Conservation (phyloP, 1,284 basidiomycete species). For the Irpex lacteus region DNA sequence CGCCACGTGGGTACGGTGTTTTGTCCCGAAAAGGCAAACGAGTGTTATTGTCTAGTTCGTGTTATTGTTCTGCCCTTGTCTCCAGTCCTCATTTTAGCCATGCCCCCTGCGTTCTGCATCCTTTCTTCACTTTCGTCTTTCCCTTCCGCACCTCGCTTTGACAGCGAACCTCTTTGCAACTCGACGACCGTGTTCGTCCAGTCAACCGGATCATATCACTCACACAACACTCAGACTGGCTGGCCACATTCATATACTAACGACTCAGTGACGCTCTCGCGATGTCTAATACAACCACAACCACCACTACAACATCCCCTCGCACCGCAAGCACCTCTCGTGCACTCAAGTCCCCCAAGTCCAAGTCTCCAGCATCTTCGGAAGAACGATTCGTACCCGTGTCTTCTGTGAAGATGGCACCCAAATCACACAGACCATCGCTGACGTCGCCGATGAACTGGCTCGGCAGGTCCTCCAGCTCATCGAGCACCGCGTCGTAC, state of each 20-base stretch:
- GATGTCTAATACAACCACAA: neutral
- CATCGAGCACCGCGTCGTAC: conserved; percentile 23
- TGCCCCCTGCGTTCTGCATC: conserved; percentile 9
- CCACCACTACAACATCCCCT: neutral
- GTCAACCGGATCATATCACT: too few species aligned
- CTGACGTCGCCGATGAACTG: conserved; percentile 32
- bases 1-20: conserved; percentile 6
- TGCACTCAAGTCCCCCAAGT: conserved; percentile 1
- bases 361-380: conserved; percentile 18
- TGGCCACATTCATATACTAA: conserved; percentile 15
- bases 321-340: conserved; percentile 5
- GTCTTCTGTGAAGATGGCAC: conserved; percentile 3
- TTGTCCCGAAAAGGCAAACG: conserved; percentile 21
- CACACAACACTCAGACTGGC: neutral
- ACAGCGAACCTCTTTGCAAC: conserved; percentile 9
- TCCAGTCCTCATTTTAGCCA: conserved; percentile 13
- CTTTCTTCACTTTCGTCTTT: conserved; percentile 8
- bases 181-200: conserved; percentile 2
- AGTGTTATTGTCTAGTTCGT: conserved; percentile 16
- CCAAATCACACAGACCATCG: conserved; percentile 30
- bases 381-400: conserved; percentile 9
- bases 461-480: conserved; percentile 32
- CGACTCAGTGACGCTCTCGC: neutral
- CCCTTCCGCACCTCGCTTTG: conserved; percentile 14
- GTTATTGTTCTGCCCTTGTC: conserved; percentile 20